These are phyloP conservation scores for Vitis amurensis DNA, from an alignment of 164 flowering plant genomes.

Conservation along the genomic window DNA sequence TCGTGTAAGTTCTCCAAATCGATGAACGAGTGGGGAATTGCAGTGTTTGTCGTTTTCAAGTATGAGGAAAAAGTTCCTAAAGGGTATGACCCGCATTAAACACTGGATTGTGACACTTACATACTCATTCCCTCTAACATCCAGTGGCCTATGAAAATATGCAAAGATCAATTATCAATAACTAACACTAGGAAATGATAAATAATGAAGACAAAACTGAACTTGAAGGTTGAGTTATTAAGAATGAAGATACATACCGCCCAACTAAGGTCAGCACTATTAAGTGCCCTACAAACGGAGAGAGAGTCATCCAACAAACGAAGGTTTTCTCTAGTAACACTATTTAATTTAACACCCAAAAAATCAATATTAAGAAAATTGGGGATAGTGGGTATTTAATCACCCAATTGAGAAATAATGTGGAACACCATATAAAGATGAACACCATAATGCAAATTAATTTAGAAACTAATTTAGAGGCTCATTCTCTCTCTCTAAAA, in stretches of 20 bases:
- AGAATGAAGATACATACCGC: conserved; percentile 46
- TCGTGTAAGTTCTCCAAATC: conserved; percentile 93
- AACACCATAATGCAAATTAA: too few relatives aligned
- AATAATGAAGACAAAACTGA: background rate
- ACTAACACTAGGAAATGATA: background rate
- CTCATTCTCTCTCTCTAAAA: too few relatives aligned
- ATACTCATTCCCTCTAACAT: conserved; percentile 90
- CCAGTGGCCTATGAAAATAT: conserved; percentile 2
- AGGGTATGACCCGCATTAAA: conserved; percentile 95
- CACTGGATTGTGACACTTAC: conserved; percentile 96
- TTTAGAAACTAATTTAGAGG: too few relatives aligned
- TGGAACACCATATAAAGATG: too few relatives aligned
- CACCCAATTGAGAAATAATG: background rate
- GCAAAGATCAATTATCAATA: background rate
- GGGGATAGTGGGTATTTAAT: background rate
- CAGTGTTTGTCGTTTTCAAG: conserved; percentile 83
- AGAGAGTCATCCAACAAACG: conserved; percentile 77
- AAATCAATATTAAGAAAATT: background rate
- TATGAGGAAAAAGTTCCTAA: conserved; percentile 91
- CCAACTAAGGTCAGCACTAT: conserved; percentile 12
- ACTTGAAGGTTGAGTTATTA: background rate
- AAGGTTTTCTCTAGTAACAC: conserved; percentile 77
- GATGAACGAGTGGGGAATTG: conserved; percentile 89
- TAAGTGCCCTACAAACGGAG: conserved; percentile 55
- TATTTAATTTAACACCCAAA: conserved; percentile 23